A percentile compares a stretch with the other conserved stretches of the same genome.
Evolutionary conservation across 306 rosid species (phyloP).

Genomic region (Quercus dentata): DNA sequence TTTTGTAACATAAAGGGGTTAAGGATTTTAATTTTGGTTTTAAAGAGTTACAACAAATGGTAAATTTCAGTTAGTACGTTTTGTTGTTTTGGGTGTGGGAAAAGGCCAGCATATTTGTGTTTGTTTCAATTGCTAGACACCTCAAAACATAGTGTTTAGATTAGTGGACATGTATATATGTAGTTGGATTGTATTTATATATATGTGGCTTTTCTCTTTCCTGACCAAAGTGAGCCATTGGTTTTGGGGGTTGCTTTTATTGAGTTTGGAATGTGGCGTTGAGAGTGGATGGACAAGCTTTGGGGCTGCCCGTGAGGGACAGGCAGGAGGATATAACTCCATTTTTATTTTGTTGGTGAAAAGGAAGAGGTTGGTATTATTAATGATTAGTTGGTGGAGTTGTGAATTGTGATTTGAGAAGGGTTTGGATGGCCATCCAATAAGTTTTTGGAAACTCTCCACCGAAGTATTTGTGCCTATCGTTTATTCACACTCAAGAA

Average conservation of each 20-base stretch:
- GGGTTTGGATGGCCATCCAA: neutral
- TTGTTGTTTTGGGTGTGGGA: neutral
- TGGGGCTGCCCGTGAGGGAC: constrained; percentile 15
- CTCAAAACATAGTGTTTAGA: neutral
- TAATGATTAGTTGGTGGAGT: neutral
- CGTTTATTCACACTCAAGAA: no score
- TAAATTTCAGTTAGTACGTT: neutral
- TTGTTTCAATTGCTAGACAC: neutral
- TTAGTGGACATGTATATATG: neutral
- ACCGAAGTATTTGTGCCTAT: neutral
- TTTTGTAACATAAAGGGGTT: neutral
- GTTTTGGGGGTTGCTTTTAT: no score
- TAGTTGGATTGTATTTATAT: neutral
- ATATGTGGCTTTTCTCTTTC: neutral
- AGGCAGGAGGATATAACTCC: constrained; percentile 3
- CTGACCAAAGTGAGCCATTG: constrained; percentile 12
- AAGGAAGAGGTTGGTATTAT: neutral
- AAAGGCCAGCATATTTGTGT: constrained; percentile 24
- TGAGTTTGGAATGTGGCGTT: constrained; percentile 7
- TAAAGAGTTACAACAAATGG: constrained; percentile 10
- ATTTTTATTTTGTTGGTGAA: neutral
- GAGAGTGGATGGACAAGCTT: constrained; percentile 11
- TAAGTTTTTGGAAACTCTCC: neutral
- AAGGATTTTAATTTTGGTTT: neutral
- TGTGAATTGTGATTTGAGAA: neutral